Evolutionary conservation across 2,329 filamentous ascomycete genomes (phyloP).

Genomic region (Pseudogymnoascus sp.): DNA sequence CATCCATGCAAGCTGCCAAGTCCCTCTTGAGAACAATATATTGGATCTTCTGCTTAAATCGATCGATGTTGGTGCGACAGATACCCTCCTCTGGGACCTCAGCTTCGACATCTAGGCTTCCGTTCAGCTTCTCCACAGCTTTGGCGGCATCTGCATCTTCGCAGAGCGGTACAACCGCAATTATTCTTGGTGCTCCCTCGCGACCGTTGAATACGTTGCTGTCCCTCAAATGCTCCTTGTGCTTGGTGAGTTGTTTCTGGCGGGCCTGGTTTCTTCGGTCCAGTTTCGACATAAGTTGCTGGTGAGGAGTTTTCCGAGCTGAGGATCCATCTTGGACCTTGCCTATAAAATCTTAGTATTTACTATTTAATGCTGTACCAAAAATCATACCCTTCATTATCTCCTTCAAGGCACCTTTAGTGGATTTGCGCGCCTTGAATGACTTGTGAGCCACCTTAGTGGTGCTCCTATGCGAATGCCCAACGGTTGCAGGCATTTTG

Average conservation of each 20-base stretch:
- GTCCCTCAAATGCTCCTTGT: slow-evolving; percentile 72
- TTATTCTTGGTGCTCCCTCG: slow-evolving; percentile 79
- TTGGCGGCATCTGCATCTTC: slow-evolving; percentile 58
- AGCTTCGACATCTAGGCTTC: slow-evolving; percentile 69
- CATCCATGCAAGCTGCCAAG: slow-evolving; percentile 71
- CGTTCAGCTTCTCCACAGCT: slow-evolving; percentile 65
- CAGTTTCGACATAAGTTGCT: slow-evolving; percentile 96
- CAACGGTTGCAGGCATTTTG: slow-evolving; percentile 66
- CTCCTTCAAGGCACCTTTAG: slow-evolving; percentile 80
- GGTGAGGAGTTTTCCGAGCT: slow-evolving; percentile 79
- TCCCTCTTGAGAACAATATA: slow-evolving; percentile 72
- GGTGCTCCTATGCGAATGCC: slow-evolving; percentile 85
- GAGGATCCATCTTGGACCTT: slow-evolving; percentile 70
- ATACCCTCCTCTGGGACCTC: slow-evolving; percentile 51
- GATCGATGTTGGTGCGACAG: slow-evolving; percentile 65
- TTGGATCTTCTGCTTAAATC: slow-evolving; percentile 91
- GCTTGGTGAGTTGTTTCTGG: slow-evolving; percentile 77
- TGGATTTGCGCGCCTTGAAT: slow-evolving; percentile 87
- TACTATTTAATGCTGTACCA: slow-evolving; percentile 7
- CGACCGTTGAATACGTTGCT: slow-evolving; percentile 76
- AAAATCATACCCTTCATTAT: slow-evolving; percentile 63
- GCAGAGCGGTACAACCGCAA: slow-evolving; percentile 81
- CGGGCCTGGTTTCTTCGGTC: slow-evolving; percentile 91
- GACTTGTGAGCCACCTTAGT: slow-evolving; percentile 83
- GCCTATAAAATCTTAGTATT: slow-evolving; percentile 42